Evolutionary conservation across 1,284 basidiomycete species (phyloP), one percentile per base, ranked within the genome.

Genomic region (Ustilago bromivora): DNA sequence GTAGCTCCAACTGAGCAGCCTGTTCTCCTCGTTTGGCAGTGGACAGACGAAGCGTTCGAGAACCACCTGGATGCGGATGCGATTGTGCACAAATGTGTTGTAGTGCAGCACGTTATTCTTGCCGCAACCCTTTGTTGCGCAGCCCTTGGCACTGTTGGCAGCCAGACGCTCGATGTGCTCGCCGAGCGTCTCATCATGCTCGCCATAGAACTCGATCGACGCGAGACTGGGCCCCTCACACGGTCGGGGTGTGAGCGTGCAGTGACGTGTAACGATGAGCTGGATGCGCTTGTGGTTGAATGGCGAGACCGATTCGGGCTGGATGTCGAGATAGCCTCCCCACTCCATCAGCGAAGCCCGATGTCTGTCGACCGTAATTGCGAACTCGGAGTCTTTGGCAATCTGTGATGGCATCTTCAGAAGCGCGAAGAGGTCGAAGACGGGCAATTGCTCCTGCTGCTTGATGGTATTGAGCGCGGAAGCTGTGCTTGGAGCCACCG

Each of bases 251-350:
- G 86, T 84, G 2, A 90, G 55, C 31, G 91, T 91, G 28, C 92
- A 93, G 41, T 94, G 88, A 10, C 90, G 92, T 80, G 91, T 92
- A 78, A 92, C 90, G 88, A 92, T 91, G 10, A 94, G 84, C 78
- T 89, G 91, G 85, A 98, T 92, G 79, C 92, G 91, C 84, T 98
- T 96, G 84, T 96, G 98, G 85, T 95, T 93, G 85, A 96, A 94
- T 35, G 96, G 93, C 49, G 93, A 79, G 34, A 82, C 72, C 19
- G 86, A 94, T 92, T 87, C 93, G 92, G 78, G 65, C 49, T 75
- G 74, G 31, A 72, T 49, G 36, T 69, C 69, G 36, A 81, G 72
- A 31, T 79, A 79, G 6, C 59, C 60, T 31, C 78, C 66, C 77
- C 80, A 79, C 19, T 75, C 71, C 40, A 71, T 71, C 47, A 78